These are phyloP conservation scores for Nothophytophthora sp. DNA, from an alignment of 352 stramenopile species.

Conservation along the genomic window DNA sequence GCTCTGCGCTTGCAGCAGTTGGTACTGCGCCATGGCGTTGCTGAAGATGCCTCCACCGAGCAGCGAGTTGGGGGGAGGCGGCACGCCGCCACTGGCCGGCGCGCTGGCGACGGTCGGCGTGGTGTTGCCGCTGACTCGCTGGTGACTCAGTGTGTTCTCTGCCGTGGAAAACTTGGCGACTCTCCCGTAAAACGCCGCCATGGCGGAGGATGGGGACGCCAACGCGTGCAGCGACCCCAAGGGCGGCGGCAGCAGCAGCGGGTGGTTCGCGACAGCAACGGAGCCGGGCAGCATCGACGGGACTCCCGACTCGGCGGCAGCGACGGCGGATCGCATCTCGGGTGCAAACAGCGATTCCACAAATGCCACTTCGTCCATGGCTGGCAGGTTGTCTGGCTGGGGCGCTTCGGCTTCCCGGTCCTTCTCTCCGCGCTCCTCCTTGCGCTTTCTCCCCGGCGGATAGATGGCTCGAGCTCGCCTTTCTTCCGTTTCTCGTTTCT, in stretches of 20 bases:
- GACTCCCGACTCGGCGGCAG: too few relatives aligned
- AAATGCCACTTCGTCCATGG: slow-evolving; percentile 72
- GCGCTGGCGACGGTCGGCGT: slow-evolving; percentile 9
- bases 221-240: slow-evolving; percentile 28
- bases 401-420: too few relatives aligned
- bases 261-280: slow-evolving; percentile 1
- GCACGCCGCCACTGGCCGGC: slow-evolving; percentile 5
- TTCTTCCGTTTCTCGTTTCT: too few relatives aligned
- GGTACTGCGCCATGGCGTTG: background rate
- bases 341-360: slow-evolving; percentile 63
- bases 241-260: slow-evolving; percentile 1
- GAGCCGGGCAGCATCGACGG: too few relatives aligned
- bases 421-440: slow-evolving; percentile 3
- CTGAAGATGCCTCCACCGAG: slow-evolving; percentile 29
- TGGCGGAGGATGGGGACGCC: slow-evolving; percentile 8
- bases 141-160: too few relatives aligned
- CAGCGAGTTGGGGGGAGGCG: slow-evolving; percentile 31
- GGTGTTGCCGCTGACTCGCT: background rate
- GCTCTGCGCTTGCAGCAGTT: slow-evolving; percentile 13
- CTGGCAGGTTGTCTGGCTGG: background rate
- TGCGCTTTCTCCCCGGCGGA: background rate
- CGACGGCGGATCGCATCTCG: slow-evolving; percentile 41
- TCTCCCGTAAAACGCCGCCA: slow-evolving; percentile 15
- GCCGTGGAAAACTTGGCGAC: slow-evolving; percentile 15
- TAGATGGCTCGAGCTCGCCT: background rate